Base-by-base conservation (phyloP, 1,284 basidiomycete genomes). In the Ustilago curta region DNA sequence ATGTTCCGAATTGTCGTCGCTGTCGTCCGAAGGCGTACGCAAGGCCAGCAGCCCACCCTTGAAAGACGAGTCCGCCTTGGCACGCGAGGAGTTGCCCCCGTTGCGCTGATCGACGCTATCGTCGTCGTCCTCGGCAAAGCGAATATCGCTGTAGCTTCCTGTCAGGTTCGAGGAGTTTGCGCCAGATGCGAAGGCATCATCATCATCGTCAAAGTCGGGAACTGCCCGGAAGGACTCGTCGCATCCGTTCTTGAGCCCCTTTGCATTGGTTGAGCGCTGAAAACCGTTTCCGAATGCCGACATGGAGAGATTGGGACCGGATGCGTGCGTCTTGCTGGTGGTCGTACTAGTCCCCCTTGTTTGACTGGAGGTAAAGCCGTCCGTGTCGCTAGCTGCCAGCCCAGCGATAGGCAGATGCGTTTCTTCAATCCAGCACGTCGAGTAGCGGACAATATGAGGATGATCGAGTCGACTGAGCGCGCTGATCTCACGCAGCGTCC, bases 401-500 rank as follows among this genome's bases (percentile, higher is more conserved):
- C 74, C 74, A 3, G 61, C 18, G n/a, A 70, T 43, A 12, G 75
- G 72, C 16, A 74, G 56, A 14, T 73, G 77, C 8, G 78, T 82
- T 50, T 78, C 77, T 55, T 84, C 75, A 48, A 85, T 82, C 77
- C 79, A 84, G 64, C 79, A 84, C 2, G 84, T 85, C 21, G 83
- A 78, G 65, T 95, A 97, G 44, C 95, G 90, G 19, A 97, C 95
- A 71, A 98, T 93, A 85, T 92, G 93, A 12, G 92, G 90, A 84
- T 97, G 94, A 50, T 91, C 92, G 21, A 97, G 89, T 40, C 92
- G 88, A 70, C 93, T 94, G 19, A 97, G 87, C 0, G 93, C 92
- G 73, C 93, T 93, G 55, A 97, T 94, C 85, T 97, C 95, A 11
- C 95, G 90, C 81, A 94, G 92, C 60, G 97, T 95, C 85, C 92